Evolutionary conservation across 352 stramenopile species (phyloP), one percentile per base, ranked within the genome.

Genomic region (Blastocystis sp.): DNA sequence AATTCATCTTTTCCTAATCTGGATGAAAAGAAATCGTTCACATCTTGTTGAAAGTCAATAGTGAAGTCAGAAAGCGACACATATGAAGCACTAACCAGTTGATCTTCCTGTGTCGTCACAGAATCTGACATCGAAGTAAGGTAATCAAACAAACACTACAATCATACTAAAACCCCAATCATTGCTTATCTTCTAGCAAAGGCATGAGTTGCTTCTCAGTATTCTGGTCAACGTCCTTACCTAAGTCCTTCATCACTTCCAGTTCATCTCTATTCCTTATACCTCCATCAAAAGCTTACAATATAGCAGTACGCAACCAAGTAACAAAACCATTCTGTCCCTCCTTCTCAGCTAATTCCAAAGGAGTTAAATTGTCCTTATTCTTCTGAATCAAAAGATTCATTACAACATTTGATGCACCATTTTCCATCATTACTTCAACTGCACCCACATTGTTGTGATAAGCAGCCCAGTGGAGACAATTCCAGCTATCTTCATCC

Each of bases 1-100:
- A 93, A 96, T 87, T 94, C 91, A 9, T 91, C 82, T 0, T 91
- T 90, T 30, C 93, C 93, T 79, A 95, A 95, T 0, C 92, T 92
- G 19, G 68, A 79, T 6, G 89, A 44, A 59, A 96, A 93, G 19
- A 93, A 93, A 1, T 90, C 79, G 69, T 95, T 93, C 37, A 96
- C 93, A 59, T 93, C 89, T 0, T 90, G 82, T 15, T 92, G 92
- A 89, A 96, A 96, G 66, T 91, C 78, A 79, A 95, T 93, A 42
- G 79, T 90, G 87, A 95, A 96, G 51, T 92, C 92, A 62, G 93
- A 89, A 40, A 95, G 44, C 1, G 24, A 42, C 0, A 90, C 62
- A 54, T 81, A 81, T 5, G 24, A 17, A 22, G 59, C 17, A 27
- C 24, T 58, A 19, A 81, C 70, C 33, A 19, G 13, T 35, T 11